Evolutionary conservation across 176 grass and related monocot species (phyloP), one percentile per base, ranked within the genome.

Genomic region (Saccharum officinarum): DNA sequence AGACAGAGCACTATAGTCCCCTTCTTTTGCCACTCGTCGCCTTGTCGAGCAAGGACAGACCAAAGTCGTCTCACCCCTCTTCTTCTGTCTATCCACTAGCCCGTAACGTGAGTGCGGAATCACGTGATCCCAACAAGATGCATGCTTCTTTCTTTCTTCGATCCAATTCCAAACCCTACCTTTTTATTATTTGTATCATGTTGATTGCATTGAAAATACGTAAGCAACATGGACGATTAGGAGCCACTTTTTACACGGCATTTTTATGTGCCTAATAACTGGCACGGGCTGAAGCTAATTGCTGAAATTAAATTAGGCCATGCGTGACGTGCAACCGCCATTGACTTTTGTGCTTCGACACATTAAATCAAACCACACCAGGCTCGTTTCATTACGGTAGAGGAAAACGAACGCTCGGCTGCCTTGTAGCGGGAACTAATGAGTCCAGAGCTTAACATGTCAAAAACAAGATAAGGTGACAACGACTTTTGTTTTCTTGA

Each of bases 391-490:
- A 18, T 15, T 47, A 47, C 1, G 45, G 45, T 45, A 45, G 42
- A 45, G 10, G 42, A 45, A 45, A 45, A 45, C 10, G 42, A 12
- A 45, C 10, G 42, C 10, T 46, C 47, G 47, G 47, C 14, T 49
- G 47, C 18, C 49, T 18, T 52, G 49, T 52, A 52, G 0, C 49
- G 49, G 16, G 5, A 52, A 52, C 16, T 52, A 52, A 52, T 18
- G 5, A 18, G 47, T 50, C 4, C 47, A 30, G 37, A 70, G 38
- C 10, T 42, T 64, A 5, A 63, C 18, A 33, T 33, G 55, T 47
- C 57, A 57, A 46, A 71, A n/a, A 63, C 22, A 34, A 71, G 77
- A 89, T 80, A 84, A 78, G 60, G 25, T 18, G 67, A 66, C 28
- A 34, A 61, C 38, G 59, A 78, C 74, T 23, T 26, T 37, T 54